Evolutionary conservation across 495 filamentous ascomycete species (phyloP).

Genomic region (Hypoxylon subgilvum): DNA sequence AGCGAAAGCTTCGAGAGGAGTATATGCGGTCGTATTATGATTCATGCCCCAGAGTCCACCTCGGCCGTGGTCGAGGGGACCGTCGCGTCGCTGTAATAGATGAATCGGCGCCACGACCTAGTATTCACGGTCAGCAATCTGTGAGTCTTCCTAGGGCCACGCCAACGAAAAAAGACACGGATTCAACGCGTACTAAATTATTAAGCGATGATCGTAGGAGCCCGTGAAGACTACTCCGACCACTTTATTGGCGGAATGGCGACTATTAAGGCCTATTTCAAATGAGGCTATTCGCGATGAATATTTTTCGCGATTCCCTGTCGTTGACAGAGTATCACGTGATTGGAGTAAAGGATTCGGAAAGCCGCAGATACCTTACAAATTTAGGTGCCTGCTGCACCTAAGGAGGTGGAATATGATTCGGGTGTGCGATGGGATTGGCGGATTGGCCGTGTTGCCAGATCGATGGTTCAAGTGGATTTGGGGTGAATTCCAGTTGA

Average conservation of each 20-base stretch:
- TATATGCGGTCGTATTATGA: constrained; percentile 67
- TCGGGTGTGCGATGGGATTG: constrained; percentile 36
- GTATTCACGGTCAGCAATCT: constrained; percentile 31
- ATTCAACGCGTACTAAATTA: constrained; percentile 29
- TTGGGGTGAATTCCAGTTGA: constrained; percentile 17
- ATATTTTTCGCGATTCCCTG: constrained; percentile 41
- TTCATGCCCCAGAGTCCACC: constrained; percentile 62
- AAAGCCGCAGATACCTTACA: constrained; percentile 20
- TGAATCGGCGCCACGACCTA: constrained; percentile 61
- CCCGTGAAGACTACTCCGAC: constrained; percentile 34
- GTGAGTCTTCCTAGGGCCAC: constrained; percentile 13
- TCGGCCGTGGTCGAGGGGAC: constrained; percentile 63
- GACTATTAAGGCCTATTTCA: constrained; percentile 27
- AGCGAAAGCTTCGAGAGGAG: constrained; percentile 84
- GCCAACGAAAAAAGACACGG: constrained; percentile 23
- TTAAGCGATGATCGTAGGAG: constrained; percentile 13
- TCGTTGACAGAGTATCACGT: constrained; percentile 47
- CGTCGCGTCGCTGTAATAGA: constrained; percentile 54
- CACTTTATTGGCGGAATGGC: constrained; percentile 29
- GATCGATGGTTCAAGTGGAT: constrained; percentile 37
- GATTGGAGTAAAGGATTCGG: constrained; percentile 32
- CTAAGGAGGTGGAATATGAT: constrained; percentile 34
- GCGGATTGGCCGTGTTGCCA: constrained; percentile 38
- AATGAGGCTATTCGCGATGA: constrained; percentile 41
- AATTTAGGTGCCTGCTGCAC: no score